phyloP scores from a whole-genome alignment of 306 rosid species.

The Gynostemma pentaphyllum region DNA sequence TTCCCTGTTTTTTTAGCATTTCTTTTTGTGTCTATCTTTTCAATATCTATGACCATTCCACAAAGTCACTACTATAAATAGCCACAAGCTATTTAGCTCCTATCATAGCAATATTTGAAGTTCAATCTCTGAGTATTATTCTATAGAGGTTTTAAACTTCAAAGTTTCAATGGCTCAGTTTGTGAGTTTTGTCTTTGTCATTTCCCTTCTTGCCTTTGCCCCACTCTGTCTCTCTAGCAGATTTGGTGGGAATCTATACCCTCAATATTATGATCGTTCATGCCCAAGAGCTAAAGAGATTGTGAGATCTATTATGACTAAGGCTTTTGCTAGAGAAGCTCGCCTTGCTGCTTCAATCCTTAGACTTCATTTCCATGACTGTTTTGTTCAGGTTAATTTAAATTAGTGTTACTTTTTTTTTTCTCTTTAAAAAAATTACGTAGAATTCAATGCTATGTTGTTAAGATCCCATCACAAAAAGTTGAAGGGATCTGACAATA shows the following conservation, averaged over 20 bases:
- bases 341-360: constrained; percentile 81
- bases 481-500: too few relatives aligned
- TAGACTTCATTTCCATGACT: constrained; percentile 84
- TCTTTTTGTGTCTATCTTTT: not conserved
- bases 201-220: constrained; percentile 47
- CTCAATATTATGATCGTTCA: constrained; percentile 59
- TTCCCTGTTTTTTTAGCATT: too few relatives aligned
- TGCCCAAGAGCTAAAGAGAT: constrained; percentile 65
- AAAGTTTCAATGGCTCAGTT: constrained; percentile 24
- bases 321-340: constrained; percentile 46
- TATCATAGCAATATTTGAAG: constrained; percentile 11
- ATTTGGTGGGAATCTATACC: constrained; percentile 42
- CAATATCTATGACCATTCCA: not conserved
- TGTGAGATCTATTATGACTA: constrained; percentile 53
- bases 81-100: constrained; percentile 5
- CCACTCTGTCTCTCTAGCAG: constrained; percentile 35
- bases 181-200: constrained; percentile 22
- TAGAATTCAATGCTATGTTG: too few relatives aligned
- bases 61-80: constrained; percentile 30
- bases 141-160: not conserved
- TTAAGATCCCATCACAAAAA: too few relatives aligned
- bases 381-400: constrained; percentile 64
- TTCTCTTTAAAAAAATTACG: constrained; percentile 1
- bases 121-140: too few relatives aligned
- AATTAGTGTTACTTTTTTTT: not conserved